Evolutionary conservation across 2,329 filamentous ascomycete genomes (phyloP).

Genomic region (Botryotinia globosa): DNA sequence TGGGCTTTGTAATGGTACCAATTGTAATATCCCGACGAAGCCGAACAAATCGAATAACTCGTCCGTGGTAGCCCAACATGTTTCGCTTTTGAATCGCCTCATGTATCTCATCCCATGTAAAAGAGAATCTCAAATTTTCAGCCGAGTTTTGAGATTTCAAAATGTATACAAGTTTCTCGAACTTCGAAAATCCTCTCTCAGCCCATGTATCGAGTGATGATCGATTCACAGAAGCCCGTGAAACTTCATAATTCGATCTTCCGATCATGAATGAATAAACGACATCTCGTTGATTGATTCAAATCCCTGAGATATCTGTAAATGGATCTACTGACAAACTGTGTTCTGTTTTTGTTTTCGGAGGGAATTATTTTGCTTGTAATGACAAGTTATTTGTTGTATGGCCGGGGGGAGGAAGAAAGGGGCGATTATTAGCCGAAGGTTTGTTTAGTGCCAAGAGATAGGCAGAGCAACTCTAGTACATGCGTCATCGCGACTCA

Average conservation of each 20-base stretch:
- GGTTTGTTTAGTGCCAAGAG: neutral
- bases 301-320: fast-evolving
- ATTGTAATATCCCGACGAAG: neutral
- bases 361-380: neutral
- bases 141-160: neutral
- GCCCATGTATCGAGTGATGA: neutral
- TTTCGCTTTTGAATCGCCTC: neutral
- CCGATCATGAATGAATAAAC: neutral
- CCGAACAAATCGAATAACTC: fast-evolving
- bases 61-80: neutral
- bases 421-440: slow-evolving; percentile 6
- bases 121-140: neutral
- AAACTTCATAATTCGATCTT: neutral
- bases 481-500: neutral
- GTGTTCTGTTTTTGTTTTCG: neutral
- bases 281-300: neutral
- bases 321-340: too few relatives aligned
- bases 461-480: neutral
- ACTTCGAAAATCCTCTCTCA: neutral
- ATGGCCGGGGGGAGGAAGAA: neutral
- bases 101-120: neutral
- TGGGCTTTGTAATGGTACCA: neutral
- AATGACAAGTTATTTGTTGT: neutral
- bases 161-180: neutral
- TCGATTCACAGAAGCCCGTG: neutral